Conservation (phyloP, 805 yeast genomes). For the Candida vaughaniae region DNA sequence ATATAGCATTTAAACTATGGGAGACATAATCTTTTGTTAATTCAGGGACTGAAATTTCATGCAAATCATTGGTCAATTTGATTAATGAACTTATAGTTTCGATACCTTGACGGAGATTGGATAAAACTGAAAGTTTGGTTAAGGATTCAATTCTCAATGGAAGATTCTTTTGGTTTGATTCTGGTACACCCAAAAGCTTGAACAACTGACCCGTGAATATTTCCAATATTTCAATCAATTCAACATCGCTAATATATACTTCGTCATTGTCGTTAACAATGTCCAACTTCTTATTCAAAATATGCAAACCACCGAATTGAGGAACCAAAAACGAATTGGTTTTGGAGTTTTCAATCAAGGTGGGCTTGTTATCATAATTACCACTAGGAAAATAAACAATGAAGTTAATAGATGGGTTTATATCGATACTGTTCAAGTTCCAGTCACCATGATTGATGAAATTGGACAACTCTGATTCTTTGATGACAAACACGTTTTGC, state of each 20-base stretch:
- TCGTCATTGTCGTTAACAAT: slow-evolving; percentile 15
- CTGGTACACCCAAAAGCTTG: slow-evolving; percentile 68
- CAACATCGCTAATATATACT: slow-evolving; percentile 36
- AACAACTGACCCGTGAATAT: slow-evolving; percentile 74
- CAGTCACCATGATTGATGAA: slow-evolving; percentile 84
- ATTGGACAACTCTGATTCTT: slow-evolving; percentile 61
- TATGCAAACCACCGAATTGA: slow-evolving; percentile 83
- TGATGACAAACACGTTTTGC: slow-evolving; percentile 33
- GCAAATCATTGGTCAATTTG: slow-evolving; percentile 64
- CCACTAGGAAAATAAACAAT: slow-evolving; percentile 61
- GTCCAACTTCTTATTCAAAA: slow-evolving; percentile 42
- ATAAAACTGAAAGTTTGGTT: slow-evolving; percentile 55
- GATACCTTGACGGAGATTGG: slow-evolving; percentile 60
- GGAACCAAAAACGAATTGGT: slow-evolving; percentile 74
- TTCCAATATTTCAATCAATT: slow-evolving; percentile 59
- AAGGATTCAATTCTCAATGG: slow-evolving; percentile 63
- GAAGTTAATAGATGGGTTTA: slow-evolving; percentile 70
- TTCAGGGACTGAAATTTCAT: slow-evolving; percentile 81
- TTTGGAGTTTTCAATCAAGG: slow-evolving; percentile 44
- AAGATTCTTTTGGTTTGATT: slow-evolving; percentile 51
- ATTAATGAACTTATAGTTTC: slow-evolving; percentile 73
- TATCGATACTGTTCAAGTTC: slow-evolving; percentile 60
- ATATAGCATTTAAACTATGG: slow-evolving; percentile 45
- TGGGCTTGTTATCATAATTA: slow-evolving; percentile 43
- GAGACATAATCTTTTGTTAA: slow-evolving; percentile 60